phyloP scores from a whole-genome alignment of 805 yeast species.

The Myxozyma melibiosi region DNA sequence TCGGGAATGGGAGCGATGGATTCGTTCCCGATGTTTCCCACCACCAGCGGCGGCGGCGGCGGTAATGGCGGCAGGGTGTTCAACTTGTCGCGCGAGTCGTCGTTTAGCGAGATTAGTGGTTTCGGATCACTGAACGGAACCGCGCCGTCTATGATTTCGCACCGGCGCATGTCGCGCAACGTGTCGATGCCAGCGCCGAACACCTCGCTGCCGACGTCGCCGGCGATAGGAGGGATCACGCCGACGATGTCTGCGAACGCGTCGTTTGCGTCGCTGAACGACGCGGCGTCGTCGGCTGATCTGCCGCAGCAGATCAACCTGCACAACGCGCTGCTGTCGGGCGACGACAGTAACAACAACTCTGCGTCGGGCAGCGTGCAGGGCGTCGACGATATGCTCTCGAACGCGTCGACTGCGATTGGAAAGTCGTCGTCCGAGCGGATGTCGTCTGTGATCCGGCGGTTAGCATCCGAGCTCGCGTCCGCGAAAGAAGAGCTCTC shows the following conservation, averaged over 20 bases:
- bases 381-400: slow-evolving; percentile 18
- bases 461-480: slow-evolving; percentile 76
- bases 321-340: slow-evolving; percentile 6
- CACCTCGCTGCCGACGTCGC: slow-evolving; percentile 9
- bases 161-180: slow-evolving; percentile 21
- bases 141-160: slow-evolving; percentile 19
- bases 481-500: slow-evolving; percentile 65
- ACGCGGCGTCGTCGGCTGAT: slow-evolving; percentile 12
- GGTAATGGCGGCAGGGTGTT: slow-evolving; percentile 4
- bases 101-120: slow-evolving; percentile 16
- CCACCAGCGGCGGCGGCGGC: background rate
- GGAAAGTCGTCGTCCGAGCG: slow-evolving; percentile 63
- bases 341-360: background rate
- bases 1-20: slow-evolving; percentile 2
- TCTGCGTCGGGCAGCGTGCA: slow-evolving; percentile 7
- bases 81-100: slow-evolving; percentile 18
- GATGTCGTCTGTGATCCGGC: slow-evolving; percentile 72
- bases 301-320: slow-evolving; percentile 15
- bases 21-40: background rate
- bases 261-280: slow-evolving; percentile 30
- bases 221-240: background rate
- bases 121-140: slow-evolving; percentile 3
- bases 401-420: slow-evolving; percentile 28
- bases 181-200: background rate
- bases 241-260: slow-evolving; percentile 13